Evolutionary conservation across 1,284 basidiomycete genomes (phyloP).

Genomic region (Exobasidium cylindrosporum): DNA sequence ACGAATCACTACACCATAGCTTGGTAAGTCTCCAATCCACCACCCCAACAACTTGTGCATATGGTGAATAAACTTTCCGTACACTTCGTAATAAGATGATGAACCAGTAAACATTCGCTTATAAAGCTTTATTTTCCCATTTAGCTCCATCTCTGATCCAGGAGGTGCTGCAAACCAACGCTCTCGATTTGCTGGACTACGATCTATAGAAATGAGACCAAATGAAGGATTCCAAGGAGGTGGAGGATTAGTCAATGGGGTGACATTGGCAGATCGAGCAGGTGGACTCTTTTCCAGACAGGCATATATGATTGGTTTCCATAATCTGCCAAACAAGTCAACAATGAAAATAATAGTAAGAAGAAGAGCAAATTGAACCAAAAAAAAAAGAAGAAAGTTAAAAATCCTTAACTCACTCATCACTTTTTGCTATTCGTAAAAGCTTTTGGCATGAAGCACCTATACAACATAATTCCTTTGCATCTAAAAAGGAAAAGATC

Average conservation of each 20-base stretch:
- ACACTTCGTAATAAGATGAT: slow-evolving; percentile 3
- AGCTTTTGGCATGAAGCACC: background rate
- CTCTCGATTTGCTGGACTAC: slow-evolving; percentile 1
- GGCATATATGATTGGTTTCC: background rate
- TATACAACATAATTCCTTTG: background rate
- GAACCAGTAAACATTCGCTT: background rate
- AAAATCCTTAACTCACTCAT: background rate
- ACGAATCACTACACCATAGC: slow-evolving; percentile 7
- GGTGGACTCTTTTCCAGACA: slow-evolving; percentile 9
- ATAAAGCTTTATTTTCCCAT: background rate
- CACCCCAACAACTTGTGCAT: slow-evolving; percentile 5
- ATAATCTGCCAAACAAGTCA: background rate
- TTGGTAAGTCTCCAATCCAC: slow-evolving; percentile 12
- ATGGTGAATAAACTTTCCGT: slow-evolving; percentile 1
- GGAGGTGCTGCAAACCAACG: background rate
- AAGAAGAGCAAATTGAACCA: no score
- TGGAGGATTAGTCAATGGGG: background rate
- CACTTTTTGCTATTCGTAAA: background rate
- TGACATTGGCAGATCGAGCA: background rate
- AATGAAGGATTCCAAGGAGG: slow-evolving; percentile 7
- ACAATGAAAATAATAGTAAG: no score
- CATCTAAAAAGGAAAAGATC: background rate
- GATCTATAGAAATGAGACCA: background rate
- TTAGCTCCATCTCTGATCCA: background rate
- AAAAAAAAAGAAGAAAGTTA: no score